Evolutionary conservation across 768 basidiomycete genomes (phyloP), one percentile per base, ranked within the genome.

Genomic region (Chalciporus sphaerocephalus): DNA sequence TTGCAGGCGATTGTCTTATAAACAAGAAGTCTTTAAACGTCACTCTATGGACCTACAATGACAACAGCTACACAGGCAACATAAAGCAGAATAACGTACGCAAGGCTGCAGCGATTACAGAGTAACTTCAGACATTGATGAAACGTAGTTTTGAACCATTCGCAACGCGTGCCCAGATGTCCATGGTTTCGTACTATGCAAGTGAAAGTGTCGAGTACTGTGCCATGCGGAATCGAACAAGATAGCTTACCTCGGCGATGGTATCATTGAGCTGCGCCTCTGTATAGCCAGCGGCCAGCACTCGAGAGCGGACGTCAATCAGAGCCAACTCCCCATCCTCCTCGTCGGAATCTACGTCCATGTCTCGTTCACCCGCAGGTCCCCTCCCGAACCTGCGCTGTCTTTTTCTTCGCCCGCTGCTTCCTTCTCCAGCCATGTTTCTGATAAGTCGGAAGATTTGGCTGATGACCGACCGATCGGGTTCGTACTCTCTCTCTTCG

Each of bases 371-470:
- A 37, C 86, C 70, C 15, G 72, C 76, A n/a, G 85, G 81, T 1
- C 87, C 87, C 54, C 66, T 81, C 16, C 87, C 87, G 8, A 89
- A 56, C 47, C 78, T 74, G 61, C 75, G 78, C 49, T 70, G 64
- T 44, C 70, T 72, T 57, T 72, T 67, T 35, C 66, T 67, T 35
- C 62, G 61, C 44, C 69, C 70, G 33, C 67, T 60, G 0, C 71
- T 69, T 35, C 65, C 60, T 56, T 69, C 58, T 40, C 65, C 69
- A 56, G 77, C 76, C 90, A 97, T 93, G 22, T 81, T 80, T 67
- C 90, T 93, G 72, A 99, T 87, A 53, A 97, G 74, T 25, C 93
- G 76, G 70, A 86, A 94, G 63, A 98, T 90, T 67, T 88, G 83
- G 63, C 85, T 89, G 48, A 81, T 74, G 40, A 78, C 74, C 17